Evolutionary conservation across 192 early-diverging fungal genomes (phyloP), one percentile per base, ranked within the genome.

Genomic region (Umbelopsis sp.): DNA sequence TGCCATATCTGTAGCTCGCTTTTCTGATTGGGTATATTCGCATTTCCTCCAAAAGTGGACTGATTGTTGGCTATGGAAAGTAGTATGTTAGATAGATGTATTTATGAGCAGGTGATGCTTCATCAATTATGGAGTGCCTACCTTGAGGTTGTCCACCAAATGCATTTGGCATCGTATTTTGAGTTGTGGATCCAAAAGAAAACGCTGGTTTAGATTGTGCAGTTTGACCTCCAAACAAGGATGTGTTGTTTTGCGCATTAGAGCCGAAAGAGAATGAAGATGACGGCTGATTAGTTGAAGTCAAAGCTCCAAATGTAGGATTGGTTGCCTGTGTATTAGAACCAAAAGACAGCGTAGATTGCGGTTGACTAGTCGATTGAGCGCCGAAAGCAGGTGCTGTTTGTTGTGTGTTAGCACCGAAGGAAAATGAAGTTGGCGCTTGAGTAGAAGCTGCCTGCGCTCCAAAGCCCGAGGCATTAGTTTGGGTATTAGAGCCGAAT

Each of bases 1-100:
- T 90, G 87, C 86, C 89, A 87, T 12, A 76, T 76, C 49, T 81
- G 81, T 65, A 72, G 77, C 64, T 82, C 72, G 49, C 84, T 74
- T 66, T 73, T 79, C 70, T 84, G 81, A 45, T 76, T 67, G 70
- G 48, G 33, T 78, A 71, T 70, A 73, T 70, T 66, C 50, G 41
- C 15, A n/a, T 22, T 67, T 48, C 46, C 66, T 44, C 33, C 48
- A 64, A 51, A 68, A 50, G 7, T 71, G 45, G 35, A 6, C 37
- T 61, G 66, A 13, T 48, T 73, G 47, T 73, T 50, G 10, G 23
- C 21, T 66, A n/a, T 44, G 52, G n/a, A 20, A 45, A 66, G 52
- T 16, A 65, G 10, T 30, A 27, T 47, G n/a, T 23, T 12, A 4
- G 15, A 46, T 15, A 13, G 23, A 7, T 49, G 45, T 11, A 16